Conservation (phyloP, 495 filamentous ascomycete genomes). For the Neurospora sp. region DNA sequence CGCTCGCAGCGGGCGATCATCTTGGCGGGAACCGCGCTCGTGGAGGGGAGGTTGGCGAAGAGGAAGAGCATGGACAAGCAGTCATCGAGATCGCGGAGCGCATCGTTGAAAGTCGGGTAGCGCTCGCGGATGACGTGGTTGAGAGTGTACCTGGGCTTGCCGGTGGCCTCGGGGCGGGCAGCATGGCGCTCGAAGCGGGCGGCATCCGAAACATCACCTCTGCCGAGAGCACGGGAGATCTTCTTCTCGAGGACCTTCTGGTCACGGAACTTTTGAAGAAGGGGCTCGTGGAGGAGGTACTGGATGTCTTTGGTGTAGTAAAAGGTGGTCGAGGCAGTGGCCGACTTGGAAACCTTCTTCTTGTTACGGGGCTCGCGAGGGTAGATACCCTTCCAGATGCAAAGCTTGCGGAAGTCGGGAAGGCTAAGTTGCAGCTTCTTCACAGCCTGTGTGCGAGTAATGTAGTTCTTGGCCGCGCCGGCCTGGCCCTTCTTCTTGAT, state of each 20-base stretch:
- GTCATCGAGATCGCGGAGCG: conserved; percentile 90
- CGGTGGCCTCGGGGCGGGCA: conserved; percentile 69
- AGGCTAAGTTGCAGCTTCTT: conserved; percentile 95
- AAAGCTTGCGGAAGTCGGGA: conserved; percentile 92
- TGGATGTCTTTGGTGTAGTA: conserved; percentile 99
- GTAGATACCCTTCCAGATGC: conserved; percentile 99
- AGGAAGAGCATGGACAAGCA: conserved; percentile 94
- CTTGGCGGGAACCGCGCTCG: conserved; percentile 75
- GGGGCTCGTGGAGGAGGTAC: conserved; percentile 91
- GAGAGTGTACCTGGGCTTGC: conserved; percentile 74
- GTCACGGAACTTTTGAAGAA: conserved; percentile 92
- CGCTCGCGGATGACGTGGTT: conserved; percentile 97
- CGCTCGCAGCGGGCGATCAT: conserved; percentile 88
- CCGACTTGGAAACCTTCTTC: conserved; percentile 89
- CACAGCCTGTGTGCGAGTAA: conserved; percentile 91
- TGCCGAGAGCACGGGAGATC: conserved; percentile 80
- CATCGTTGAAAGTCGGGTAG: conserved; percentile 95
- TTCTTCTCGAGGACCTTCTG: conserved; percentile 96
- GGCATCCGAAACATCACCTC: conserved; percentile 84
- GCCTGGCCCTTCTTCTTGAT: conserved; percentile 95
- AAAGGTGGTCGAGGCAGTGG: conserved; percentile 86
- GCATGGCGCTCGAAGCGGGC: conserved; percentile 49
- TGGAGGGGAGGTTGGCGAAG: conserved; percentile 92
- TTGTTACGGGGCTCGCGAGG: conserved; percentile 91
- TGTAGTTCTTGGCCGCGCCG: conserved; percentile 96